These are phyloP conservation scores for Backusella sp. DNA, from an alignment of 192 early-diverging fungal species.

Conservation along the genomic window DNA sequence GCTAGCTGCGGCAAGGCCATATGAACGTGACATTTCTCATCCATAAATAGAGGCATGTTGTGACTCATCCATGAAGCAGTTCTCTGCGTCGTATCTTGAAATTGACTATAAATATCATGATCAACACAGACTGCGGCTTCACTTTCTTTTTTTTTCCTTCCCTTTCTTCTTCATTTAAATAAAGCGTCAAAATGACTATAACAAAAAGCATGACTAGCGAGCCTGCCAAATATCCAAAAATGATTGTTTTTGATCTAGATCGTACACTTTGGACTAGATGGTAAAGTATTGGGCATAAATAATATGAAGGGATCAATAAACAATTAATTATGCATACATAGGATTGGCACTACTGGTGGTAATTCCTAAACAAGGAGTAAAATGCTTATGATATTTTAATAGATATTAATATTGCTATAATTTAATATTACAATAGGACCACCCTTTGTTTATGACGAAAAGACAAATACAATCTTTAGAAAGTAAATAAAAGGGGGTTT, in stretches of 20 bases:
- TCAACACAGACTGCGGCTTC: too few relatives aligned
- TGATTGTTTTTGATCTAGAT: conserved; percentile 46
- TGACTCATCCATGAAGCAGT: too few relatives aligned
- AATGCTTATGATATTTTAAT: too few relatives aligned
- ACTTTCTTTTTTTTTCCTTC: too few relatives aligned
- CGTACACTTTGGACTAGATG: conserved; percentile 39
- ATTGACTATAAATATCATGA: too few relatives aligned
- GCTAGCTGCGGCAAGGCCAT: too few relatives aligned
- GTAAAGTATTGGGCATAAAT: conserved; percentile 1
- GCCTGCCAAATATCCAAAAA: conserved; percentile 24
- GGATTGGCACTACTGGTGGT: conserved; percentile 28
- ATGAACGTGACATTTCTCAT: too few relatives aligned
- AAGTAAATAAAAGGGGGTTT: neutral
- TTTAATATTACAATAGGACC: conserved; percentile 15
- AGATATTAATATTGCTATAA: neutral
- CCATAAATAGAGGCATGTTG: too few relatives aligned
- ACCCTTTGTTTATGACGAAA: conserved; percentile 16
- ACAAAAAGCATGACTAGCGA: neutral
- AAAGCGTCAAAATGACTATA: neutral
- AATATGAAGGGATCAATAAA: too few relatives aligned
- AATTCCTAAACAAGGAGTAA: neutral
- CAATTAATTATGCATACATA: neutral
- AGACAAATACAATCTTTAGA: neutral
- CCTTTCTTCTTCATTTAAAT: too few relatives aligned
- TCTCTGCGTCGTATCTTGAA: too few relatives aligned